Conservation (phyloP, 495 filamentous ascomycete genomes). For the Xylaria grammica region DNA sequence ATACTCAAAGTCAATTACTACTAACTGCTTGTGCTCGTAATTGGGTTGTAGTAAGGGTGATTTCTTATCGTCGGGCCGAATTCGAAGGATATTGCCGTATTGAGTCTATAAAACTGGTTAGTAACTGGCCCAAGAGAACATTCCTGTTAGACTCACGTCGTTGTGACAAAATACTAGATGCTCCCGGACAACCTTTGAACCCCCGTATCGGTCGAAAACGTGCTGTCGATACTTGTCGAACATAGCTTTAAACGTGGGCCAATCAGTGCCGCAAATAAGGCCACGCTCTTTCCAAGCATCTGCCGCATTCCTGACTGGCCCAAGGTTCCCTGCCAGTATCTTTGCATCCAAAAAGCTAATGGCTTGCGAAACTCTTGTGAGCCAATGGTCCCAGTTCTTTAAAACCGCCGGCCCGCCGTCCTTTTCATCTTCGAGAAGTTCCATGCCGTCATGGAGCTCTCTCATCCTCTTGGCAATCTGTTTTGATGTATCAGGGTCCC, state of each 20-base stretch:
- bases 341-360: slow-evolving; percentile 78
- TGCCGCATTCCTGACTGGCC: slow-evolving; percentile 31
- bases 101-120: slow-evolving; percentile 69
- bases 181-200: slow-evolving; percentile 66
- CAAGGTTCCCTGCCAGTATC: slow-evolving; percentile 43
- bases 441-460: slow-evolving; percentile 92
- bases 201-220: slow-evolving; percentile 74
- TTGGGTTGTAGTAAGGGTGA: slow-evolving; percentile 87
- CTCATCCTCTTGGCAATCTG: slow-evolving; percentile 99
- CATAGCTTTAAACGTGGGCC: slow-evolving; percentile 74
- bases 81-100: slow-evolving; percentile 96
- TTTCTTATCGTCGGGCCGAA: slow-evolving; percentile 75
- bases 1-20: slow-evolving; percentile 99
- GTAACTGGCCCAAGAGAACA: not conserved
- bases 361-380: slow-evolving; percentile 76
- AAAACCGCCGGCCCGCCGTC: slow-evolving; percentile 81
- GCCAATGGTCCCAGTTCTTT: slow-evolving; percentile 96
- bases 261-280: slow-evolving; percentile 83
- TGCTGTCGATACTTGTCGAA: slow-evolving; percentile 80
- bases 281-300: slow-evolving; percentile 70
- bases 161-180: slow-evolving; percentile 94
- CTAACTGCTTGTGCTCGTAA: slow-evolving; percentile 91
- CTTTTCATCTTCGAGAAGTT: slow-evolving; percentile 77
- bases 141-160: slow-evolving; percentile 67
- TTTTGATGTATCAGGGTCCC: slow-evolving; percentile 79